These are phyloP conservation scores for Tetrahymena elliotti DNA, from an alignment of 73 alveolate species.

Conservation along the genomic window DNA sequence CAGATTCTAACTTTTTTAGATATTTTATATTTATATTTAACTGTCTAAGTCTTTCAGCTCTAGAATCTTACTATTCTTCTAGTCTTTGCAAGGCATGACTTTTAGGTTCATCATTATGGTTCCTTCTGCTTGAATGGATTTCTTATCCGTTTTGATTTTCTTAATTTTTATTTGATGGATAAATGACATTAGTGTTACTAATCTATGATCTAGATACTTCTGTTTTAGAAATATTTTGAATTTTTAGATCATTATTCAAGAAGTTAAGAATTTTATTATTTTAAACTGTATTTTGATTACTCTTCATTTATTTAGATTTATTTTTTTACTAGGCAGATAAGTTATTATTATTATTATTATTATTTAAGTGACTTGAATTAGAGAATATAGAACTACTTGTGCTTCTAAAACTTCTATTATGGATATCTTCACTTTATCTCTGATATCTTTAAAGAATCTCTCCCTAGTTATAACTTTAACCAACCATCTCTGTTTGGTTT, in stretches of 20 bases:
- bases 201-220: not conserved
- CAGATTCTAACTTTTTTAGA: not conserved
- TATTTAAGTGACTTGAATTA: not conserved
- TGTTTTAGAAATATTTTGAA: not conserved
- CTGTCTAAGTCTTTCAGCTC: not conserved
- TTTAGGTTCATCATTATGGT: not conserved
- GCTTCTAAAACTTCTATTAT: not conserved
- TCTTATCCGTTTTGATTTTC: not conserved
- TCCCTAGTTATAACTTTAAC: not conserved
- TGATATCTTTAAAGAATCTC: not conserved
- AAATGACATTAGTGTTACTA: not conserved
- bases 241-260: not conserved
- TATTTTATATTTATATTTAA: not conserved
- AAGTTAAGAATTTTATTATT: not conserved
- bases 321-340: not conserved
- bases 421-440: not conserved
- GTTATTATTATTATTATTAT: not conserved
- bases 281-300: not conserved
- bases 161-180: not conserved
- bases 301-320: not conserved
- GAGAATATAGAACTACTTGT: not conserved
- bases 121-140: not conserved
- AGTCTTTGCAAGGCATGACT: not conserved
- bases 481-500: not conserved
- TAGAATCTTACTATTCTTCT: not conserved